Evolutionary conservation across 2,329 filamentous ascomycete genomes (phyloP), one percentile per base, ranked within the genome.

Genomic region (Epichloe elymi): DNA sequence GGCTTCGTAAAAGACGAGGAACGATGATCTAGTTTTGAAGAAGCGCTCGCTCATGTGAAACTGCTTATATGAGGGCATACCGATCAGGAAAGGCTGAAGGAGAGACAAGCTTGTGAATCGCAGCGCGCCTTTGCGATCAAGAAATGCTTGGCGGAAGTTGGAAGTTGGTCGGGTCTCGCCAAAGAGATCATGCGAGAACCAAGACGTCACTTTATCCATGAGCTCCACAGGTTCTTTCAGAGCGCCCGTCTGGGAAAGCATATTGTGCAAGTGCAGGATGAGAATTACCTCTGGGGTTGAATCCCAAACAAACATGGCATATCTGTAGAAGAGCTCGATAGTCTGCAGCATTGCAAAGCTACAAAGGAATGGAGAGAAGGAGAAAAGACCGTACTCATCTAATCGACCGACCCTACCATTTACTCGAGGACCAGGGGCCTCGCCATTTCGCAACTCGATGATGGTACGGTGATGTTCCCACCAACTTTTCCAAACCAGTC

Each of bases 361-460:
- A 38, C 72, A 75, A 2, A 75, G 62, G 38, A 68, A 75, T 0
- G 73, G 74, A 3, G 70, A 76, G 50, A 71, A 73, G 17, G 71
- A 67, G 66, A 69, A 75, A 1, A 76, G 60, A 0, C 71, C 72
- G 46, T 75, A 74, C 0, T 64, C 5, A 52, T 70, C 65, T 2
- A 46, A 7, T 12, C 15, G 11, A n/a, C 49, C 36, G 5, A 12
- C 6, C 10, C 3, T 12, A 20, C 19, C 20, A 11, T 20, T 10
- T 19, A 1, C 14, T 19, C 15, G 3, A 17, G 12, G 19, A 8
- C 7, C 5, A 19, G 30, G 40, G 15, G 19, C 35, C 2, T 14
- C 12, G 10, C 17, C 49, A 14, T 43, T 33, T 20, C 35, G 30
- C 6, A 50, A 6, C 3, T 39, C 20, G 11, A 50, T n/a, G 4